Evolutionary conservation across 164 flowering plant species (phyloP).

Genomic region (Aristolochia californica): DNA sequence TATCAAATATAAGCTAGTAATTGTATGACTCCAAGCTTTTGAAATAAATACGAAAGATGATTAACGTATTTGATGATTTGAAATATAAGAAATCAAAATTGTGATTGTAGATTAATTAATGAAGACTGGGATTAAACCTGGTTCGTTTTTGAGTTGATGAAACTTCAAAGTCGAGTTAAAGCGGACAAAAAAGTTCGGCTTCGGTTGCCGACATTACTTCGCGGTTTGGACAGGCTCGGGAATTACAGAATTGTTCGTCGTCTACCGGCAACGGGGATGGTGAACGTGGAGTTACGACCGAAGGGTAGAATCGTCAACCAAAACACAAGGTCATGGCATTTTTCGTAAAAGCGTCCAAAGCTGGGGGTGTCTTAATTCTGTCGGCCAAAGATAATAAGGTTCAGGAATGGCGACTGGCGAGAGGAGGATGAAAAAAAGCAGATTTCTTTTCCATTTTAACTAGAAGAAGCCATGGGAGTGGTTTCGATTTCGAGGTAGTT

Average conservation of each 20-base stretch:
- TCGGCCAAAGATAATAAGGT: slow-evolving; percentile 2
- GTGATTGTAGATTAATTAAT: too few species aligned
- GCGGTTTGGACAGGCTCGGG: too few species aligned
- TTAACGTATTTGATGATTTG: too few species aligned
- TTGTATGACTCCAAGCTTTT: too few species aligned
- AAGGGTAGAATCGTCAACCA: neutral
- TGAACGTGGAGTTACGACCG: neutral
- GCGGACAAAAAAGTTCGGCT: too few species aligned
- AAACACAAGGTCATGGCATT: slow-evolving; percentile 3
- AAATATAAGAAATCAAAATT: too few species aligned
- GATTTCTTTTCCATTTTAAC: neutral
- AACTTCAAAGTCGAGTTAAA: too few species aligned
- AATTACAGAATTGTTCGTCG: neutral
- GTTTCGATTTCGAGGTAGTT: neutral
- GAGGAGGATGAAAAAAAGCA: neutral
- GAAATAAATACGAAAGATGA: too few species aligned
- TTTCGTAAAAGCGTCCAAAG: neutral
- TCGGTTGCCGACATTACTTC: too few species aligned
- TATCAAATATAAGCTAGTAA: too few species aligned
- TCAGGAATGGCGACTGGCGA: neutral
- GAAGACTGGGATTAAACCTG: too few species aligned
- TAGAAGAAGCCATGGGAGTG: neutral
- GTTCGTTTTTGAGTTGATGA: too few species aligned
- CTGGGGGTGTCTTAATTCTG: neutral
- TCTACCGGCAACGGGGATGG: neutral